Conservation (phyloP, 2,329 filamentous ascomycete genomes). For the Neurospora sp. region DNA sequence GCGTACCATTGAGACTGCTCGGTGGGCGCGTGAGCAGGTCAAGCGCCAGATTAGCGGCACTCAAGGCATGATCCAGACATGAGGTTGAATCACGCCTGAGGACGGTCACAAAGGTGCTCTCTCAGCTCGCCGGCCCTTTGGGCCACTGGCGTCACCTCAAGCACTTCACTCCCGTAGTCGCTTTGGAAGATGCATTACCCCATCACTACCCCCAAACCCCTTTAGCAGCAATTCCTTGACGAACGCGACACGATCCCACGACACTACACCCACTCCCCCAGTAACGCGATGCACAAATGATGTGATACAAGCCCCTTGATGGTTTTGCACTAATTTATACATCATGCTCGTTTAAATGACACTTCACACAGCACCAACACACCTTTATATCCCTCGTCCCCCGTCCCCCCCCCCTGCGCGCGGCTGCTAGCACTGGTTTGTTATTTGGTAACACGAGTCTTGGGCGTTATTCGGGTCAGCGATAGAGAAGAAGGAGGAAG, state of each 20-base stretch:
- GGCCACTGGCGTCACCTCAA: conserved; percentile 7
- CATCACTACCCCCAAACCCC: conserved; percentile 5
- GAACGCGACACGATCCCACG: conserved; percentile 6
- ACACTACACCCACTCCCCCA: conserved; percentile 2
- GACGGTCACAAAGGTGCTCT: conserved; percentile 4
- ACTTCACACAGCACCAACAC: conserved; percentile 14
- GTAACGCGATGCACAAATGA: not conserved
- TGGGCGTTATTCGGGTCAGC: conserved; percentile 10
- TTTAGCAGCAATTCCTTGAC: conserved; percentile 6
- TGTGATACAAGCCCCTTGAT: not conserved
- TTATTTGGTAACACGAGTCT: conserved; percentile 12
- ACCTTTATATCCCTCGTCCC: conserved; percentile 8
- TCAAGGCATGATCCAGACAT: conserved; percentile 41
- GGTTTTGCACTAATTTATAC: conserved; percentile 1
- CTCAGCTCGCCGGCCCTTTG: conserved; percentile 3
- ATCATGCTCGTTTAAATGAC: conserved; percentile 8
- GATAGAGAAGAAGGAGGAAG: conserved; percentile 14
- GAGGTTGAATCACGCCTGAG: conserved; percentile 19
- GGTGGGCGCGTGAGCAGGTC: conserved; percentile 95
- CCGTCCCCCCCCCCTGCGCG: conserved; percentile 2
- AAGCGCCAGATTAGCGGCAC: conserved; percentile 69
- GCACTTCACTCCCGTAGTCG: conserved; percentile 2
- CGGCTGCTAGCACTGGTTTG: conserved; percentile 14
- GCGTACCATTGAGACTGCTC: conserved; percentile 86
- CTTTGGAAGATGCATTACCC: conserved; percentile 6